These are phyloP conservation scores for Phytophthora pisi DNA, from an alignment of 352 stramenopile genomes.

Conservation along the genomic window DNA sequence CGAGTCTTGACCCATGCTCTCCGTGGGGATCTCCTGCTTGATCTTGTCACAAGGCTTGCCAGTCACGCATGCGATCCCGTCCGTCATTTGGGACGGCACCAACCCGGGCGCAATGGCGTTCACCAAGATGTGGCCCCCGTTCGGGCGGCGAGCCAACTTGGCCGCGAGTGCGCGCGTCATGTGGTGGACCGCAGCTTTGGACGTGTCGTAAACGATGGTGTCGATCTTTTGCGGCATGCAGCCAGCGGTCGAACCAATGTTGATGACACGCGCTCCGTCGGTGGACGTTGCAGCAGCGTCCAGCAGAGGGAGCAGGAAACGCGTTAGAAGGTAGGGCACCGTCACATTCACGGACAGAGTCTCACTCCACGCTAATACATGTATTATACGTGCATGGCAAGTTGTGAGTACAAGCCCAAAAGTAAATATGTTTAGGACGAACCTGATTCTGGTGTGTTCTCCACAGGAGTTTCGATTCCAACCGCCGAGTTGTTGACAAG, in stretches of 20 bases:
- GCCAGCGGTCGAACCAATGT: conserved; percentile 74
- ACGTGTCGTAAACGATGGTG: conserved; percentile 94
- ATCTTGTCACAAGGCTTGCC: conserved; percentile 64
- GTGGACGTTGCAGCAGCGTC: conserved; percentile 61
- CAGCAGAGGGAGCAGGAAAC: conserved; percentile 91
- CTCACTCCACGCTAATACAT: conserved; percentile 86
- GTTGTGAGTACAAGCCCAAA: conserved; percentile 28
- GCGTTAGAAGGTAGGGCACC: conserved; percentile 93
- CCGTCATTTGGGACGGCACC: conserved; percentile 92
- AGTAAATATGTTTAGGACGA: conserved; percentile 3
- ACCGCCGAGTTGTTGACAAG: conserved; percentile 95
- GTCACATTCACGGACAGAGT: conserved; percentile 96
- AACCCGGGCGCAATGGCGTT: conserved; percentile 95
- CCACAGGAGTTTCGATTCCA: conserved; percentile 47
- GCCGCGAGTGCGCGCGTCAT: conserved; percentile 93
- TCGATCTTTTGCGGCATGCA: conserved; percentile 86
- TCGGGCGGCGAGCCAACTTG: conserved; percentile 86
- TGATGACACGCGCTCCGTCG: conserved; percentile 73
- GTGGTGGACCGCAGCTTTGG: conserved; percentile 95
- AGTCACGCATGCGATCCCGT: conserved; percentile 66
- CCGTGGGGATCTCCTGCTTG: conserved; percentile 73
- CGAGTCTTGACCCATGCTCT: conserved; percentile 79
- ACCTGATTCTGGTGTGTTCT: conserved; percentile 52
- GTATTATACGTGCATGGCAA: background rate
- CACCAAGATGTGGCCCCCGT: conserved; percentile 92